Conservation (phyloP, 148 eudicot genomes). For the Mesembryanthemum crystallinum region DNA sequence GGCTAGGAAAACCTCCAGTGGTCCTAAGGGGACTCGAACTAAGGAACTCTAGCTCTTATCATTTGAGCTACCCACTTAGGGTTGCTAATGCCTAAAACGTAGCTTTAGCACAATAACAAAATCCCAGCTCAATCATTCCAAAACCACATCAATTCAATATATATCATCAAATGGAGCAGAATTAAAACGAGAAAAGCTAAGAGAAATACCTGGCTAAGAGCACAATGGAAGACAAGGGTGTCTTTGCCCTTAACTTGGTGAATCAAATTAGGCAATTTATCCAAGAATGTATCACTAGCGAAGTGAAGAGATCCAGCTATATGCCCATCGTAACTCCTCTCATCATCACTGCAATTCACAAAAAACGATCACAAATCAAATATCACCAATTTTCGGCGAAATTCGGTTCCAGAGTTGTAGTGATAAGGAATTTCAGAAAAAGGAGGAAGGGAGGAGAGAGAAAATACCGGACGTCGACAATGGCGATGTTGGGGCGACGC, state of each 20-base stretch:
- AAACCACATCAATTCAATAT: background rate
- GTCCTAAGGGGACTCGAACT: too few relatives aligned
- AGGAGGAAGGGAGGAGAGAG: background rate
- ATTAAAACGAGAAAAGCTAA: background rate
- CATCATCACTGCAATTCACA: conserved; percentile 58
- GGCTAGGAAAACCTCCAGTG: too few relatives aligned
- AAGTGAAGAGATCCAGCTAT: conserved; percentile 88
- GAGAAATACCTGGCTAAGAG: conserved; percentile 72
- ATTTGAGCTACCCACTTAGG: too few relatives aligned
- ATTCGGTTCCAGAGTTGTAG: too few relatives aligned
- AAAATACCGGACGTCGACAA: conserved; percentile 84
- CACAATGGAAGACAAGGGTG: conserved; percentile 90
- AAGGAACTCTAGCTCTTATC: too few relatives aligned
- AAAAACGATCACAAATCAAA: background rate
- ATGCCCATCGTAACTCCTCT: conserved; percentile 82
- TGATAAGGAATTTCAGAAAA: background rate
- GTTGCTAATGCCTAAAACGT: background rate
- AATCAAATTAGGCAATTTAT: conserved; percentile 65
- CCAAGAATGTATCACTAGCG: conserved; percentile 68
- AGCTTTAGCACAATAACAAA: background rate
- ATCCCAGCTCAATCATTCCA: background rate
- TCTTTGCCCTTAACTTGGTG: conserved; percentile 69
- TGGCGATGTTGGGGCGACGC: conserved; percentile 68
- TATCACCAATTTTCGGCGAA: too few relatives aligned
- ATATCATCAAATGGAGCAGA: background rate